These are phyloP conservation scores for Populus hybrid DNA, from an alignment of 441 rosid genomes.

Conservation along the genomic window DNA sequence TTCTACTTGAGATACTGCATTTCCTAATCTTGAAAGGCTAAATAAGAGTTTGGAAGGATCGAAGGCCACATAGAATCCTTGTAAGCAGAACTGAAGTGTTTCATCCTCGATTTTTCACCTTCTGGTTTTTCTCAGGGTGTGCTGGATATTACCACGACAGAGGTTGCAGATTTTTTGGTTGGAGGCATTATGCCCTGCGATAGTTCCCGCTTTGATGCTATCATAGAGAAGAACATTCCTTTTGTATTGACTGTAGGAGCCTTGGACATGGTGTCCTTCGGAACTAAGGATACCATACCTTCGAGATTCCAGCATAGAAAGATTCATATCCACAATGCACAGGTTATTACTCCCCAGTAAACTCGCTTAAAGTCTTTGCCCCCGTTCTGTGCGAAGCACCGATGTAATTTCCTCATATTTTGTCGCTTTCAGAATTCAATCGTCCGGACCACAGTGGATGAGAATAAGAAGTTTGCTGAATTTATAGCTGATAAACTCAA, in stretches of 20 bases:
- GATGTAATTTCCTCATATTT: conserved; percentile 4
- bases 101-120: neutral
- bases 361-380: neutral
- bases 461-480: conserved; percentile 65
- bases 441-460: conserved; percentile 75
- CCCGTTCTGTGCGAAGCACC: neutral
- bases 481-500: conserved; percentile 82
- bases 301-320: conserved; percentile 57
- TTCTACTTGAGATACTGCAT: too few species aligned
- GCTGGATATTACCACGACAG: conserved; percentile 84
- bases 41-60: too few species aligned
- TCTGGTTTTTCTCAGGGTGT: conserved; percentile 53
- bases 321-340: conserved; percentile 74
- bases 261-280: conserved; percentile 93
- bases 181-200: conserved; percentile 97
- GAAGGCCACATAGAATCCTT: too few species aligned
- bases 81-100: too few species aligned
- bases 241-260: conserved; percentile 89
- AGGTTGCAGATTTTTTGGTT: conserved; percentile 86
- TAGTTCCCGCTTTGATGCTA: conserved; percentile 74
- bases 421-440: conserved; percentile 60
- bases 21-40: too few species aligned
- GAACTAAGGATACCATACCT: conserved; percentile 74
- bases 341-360: conserved; percentile 40
- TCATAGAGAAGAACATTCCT: conserved; percentile 74